These are phyloP conservation scores for Triangularia verruculosa DNA, from an alignment of 2,329 filamentous ascomycete genomes.

Conservation along the genomic window DNA sequence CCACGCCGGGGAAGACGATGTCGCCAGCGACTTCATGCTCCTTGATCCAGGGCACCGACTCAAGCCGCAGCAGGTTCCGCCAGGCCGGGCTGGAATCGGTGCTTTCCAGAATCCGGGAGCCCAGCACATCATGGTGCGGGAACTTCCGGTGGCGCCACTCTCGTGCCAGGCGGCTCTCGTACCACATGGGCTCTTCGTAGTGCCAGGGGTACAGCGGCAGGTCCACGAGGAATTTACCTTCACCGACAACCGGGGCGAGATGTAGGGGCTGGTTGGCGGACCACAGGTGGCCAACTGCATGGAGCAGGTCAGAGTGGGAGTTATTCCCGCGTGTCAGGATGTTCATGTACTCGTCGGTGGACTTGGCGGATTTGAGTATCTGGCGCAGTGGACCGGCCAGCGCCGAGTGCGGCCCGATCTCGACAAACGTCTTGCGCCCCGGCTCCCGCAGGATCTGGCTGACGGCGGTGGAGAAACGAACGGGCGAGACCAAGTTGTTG, in stretches of 20 bases:
- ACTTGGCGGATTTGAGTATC: slow-evolving; percentile 17
- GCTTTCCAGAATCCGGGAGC: slow-evolving; percentile 17
- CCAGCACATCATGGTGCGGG: slow-evolving; percentile 31
- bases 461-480: slow-evolving; percentile 33
- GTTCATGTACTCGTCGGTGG: background rate
- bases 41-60: slow-evolving; percentile 4
- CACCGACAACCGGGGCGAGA: background rate
- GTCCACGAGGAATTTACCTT: slow-evolving; percentile 29
- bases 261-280: background rate
- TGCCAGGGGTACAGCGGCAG: slow-evolving; percentile 43
- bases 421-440: slow-evolving; percentile 20
- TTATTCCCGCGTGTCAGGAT: background rate
- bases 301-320: background rate
- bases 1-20: slow-evolving; percentile 5
- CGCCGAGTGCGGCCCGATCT: slow-evolving; percentile 38
- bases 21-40: background rate
- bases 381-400: slow-evolving; percentile 39
- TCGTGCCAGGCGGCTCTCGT: slow-evolving; percentile 33
- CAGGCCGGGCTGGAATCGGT: background rate
- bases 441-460: background rate
- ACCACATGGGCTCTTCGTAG: slow-evolving; percentile 38
- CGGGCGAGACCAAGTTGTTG: slow-evolving; percentile 34
- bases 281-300: background rate
- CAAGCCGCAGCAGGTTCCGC: background rate
- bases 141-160: slow-evolving; percentile 28